Evolutionary conservation across 345 rosid species (phyloP).

Genomic region (Pugionium cornutum): DNA sequence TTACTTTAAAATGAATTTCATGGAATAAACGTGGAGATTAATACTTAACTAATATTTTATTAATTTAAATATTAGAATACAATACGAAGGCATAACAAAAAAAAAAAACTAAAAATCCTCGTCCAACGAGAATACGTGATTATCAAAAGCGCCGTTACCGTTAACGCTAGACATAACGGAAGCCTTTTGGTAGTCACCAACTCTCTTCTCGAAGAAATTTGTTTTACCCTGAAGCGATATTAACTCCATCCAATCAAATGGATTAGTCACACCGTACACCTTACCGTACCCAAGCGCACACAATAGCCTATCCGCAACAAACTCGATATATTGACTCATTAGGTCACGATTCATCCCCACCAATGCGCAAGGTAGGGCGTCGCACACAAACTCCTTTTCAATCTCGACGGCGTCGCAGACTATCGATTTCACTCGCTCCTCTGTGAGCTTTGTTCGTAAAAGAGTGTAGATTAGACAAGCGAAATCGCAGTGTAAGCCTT

Average conservation of each 20-base stretch:
- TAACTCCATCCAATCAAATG: constrained; percentile 95
- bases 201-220: constrained; percentile 82
- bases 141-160: constrained; percentile 46
- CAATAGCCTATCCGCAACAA: constrained; percentile 77
- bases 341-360: constrained; percentile 80
- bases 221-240: constrained; percentile 88
- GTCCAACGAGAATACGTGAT: constrained; percentile 69
- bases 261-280: constrained; percentile 58
- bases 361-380: constrained; percentile 84
- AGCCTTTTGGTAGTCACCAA: constrained; percentile 85
- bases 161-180: constrained; percentile 66
- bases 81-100: no score
- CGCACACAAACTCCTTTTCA: constrained; percentile 91
- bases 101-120: constrained; percentile 60
- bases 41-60: no score
- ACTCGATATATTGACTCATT: constrained; percentile 89
- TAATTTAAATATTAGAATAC: no score
- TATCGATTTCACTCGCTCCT: constrained; percentile 69
- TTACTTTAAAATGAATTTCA: no score
- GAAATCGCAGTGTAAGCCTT: constrained; percentile 92
- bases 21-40: no score
- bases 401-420: constrained; percentile 83
- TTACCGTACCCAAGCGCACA: constrained; percentile 72
- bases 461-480: constrained; percentile 73
- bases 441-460: constrained; percentile 55